Base-by-base conservation (phyloP, 2,329 filamentous ascomycete species). In the Alternaria brassicae region DNA sequence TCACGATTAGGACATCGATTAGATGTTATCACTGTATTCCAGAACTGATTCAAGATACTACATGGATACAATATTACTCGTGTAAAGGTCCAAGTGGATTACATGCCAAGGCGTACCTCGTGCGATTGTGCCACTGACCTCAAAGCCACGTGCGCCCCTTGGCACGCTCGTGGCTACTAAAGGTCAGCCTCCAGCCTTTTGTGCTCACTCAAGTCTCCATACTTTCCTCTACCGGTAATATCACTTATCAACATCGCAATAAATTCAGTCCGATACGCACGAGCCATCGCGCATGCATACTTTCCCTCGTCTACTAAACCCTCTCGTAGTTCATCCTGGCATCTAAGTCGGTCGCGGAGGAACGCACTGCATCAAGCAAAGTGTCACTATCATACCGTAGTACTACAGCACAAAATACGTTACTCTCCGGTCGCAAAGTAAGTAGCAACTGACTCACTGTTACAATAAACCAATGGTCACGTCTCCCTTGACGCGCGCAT, bases 401-500 rank as follows among this genome's bases (percentile, higher is more conserved):
- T 50, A 50, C 48, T 50, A 25, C 2, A 50, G 8, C 17, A 40
- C 10, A 17, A 25, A 0, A 28, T 21, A 39, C 32, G 34, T 50
- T 50, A 50, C 15, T 50, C 12, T 37, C 8, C 23, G 13, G 6
- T 17, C 10, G 2, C 3, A 4, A 40, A 50, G n/a, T 17, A 36
- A 21, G 32, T 37, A 44, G 28, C 17, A 53, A 44, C 36, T 9
- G 36, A 65, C 62, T 67, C 64, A 67, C 64, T 67, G 63, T 74
- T 70, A 79, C 72, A 79, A 67, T 71, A 79, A 72, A 51, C 77
- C 77, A 56, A 79, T 78, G 7, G 75, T 78, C 8, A 79, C 65
- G 65, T 72, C 72, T 28, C 72, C 72, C 66, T 74, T 74, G 7
- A 75, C 71, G 56, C 72, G 53, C 40, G 77, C 76, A 58, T 79